Conservation (phyloP, 768 basidiomycete species). For the Suillus placidus region DNA sequence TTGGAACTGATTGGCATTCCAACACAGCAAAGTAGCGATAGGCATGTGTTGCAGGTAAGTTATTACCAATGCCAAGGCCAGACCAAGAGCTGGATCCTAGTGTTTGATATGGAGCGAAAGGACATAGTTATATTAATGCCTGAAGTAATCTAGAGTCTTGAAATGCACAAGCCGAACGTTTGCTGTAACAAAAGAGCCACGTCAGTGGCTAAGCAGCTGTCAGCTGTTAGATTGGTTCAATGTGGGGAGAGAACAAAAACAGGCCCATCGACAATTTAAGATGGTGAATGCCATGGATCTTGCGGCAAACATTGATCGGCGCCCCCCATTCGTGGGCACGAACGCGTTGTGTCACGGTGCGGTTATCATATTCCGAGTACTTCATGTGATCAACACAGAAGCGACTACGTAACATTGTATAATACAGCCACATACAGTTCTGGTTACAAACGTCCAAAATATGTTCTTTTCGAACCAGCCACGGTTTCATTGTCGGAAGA, state of each 20-base stretch:
- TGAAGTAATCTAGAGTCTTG: neutral
- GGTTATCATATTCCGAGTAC: neutral
- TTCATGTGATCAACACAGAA: neutral
- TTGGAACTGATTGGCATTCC: neutral
- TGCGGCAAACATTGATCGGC: too few species aligned
- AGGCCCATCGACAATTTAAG: neutral
- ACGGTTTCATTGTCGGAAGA: neutral
- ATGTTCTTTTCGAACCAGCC: neutral
- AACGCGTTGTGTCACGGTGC: neutral
- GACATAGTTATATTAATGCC: neutral
- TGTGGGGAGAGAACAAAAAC: neutral
- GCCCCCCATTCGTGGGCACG: too few species aligned
- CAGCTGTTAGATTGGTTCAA: neutral
- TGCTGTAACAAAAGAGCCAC: neutral
- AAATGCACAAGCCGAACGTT: neutral
- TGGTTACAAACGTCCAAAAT: neutral
- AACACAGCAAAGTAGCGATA: neutral
- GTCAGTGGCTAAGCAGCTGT: neutral
- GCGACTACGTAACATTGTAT: neutral
- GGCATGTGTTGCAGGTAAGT: neutral
- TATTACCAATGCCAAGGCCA: neutral
- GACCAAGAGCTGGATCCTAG: neutral
- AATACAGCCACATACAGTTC: neutral
- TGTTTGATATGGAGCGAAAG: neutral
- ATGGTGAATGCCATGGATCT: neutral